Evolutionary conservation across 352 stramenopile genomes (phyloP).

Genomic region (Phytopythium delawarense): DNA sequence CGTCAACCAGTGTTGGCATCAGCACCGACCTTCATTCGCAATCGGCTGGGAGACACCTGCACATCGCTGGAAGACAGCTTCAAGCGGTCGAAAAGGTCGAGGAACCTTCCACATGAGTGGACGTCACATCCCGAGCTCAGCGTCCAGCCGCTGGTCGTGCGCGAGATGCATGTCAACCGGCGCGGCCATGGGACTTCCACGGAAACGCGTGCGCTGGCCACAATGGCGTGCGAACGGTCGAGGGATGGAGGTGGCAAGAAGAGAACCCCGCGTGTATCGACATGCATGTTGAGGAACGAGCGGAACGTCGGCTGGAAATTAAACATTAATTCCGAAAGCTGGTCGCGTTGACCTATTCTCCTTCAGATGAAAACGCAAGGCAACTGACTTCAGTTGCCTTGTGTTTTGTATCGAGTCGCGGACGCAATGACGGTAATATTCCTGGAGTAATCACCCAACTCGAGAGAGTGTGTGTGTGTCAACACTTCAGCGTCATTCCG

Average conservation of each 20-base stretch:
- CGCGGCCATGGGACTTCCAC: not conserved
- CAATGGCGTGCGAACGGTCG: too few relatives aligned
- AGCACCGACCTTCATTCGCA: not conserved
- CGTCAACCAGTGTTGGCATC: not conserved
- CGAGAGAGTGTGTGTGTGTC: not conserved
- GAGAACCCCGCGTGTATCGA: too few relatives aligned
- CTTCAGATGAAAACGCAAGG: not conserved
- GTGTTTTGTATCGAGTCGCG: not conserved
- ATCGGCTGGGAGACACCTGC: not conserved
- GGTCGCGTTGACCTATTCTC: not conserved
- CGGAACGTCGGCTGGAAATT: not conserved
- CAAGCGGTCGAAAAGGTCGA: not conserved
- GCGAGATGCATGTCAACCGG: not conserved
- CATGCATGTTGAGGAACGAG: too few relatives aligned
- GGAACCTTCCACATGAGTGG: not conserved
- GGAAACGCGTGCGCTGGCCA: not conserved
- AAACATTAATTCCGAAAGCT: not conserved
- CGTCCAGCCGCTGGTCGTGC: not conserved
- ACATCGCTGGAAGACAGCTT: not conserved
- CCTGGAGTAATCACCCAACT: not conserved
- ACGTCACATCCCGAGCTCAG: not conserved
- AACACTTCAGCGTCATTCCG: conserved; percentile 1
- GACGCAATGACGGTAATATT: not conserved
- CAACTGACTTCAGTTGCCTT: not conserved
- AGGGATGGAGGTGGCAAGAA: too few relatives aligned